A percentile compares a stretch with the other conserved stretches of the same genome.
These are phyloP conservation scores for Pisolithus orientalis DNA, from an alignment of 768 basidiomycete genomes.

Conservation along the genomic window DNA sequence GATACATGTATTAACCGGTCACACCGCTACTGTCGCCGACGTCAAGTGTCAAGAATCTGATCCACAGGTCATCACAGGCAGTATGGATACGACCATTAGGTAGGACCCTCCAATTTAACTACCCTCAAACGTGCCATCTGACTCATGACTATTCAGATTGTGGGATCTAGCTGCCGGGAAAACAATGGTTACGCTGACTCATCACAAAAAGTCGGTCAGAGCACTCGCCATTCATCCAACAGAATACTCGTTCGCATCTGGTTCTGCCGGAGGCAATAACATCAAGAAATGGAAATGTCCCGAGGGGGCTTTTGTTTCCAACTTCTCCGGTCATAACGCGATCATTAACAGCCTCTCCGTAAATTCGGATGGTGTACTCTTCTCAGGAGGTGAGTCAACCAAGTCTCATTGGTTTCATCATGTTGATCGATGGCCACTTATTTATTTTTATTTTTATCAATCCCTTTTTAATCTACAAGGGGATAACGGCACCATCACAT, in stretches of 20 bases:
- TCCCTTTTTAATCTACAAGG: constrained; percentile 35
- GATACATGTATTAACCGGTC: constrained; percentile 88
- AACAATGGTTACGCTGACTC: constrained; percentile 94
- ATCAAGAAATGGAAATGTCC: constrained; percentile 99
- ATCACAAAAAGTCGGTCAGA: constrained; percentile 98
- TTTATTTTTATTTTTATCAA: not conserved
- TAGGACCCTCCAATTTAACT: constrained; percentile 27
- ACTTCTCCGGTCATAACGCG: constrained; percentile 93
- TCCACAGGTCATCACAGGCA: constrained; percentile 96
- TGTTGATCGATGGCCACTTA: not conserved
- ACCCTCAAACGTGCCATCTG: not conserved
- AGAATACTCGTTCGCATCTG: constrained; percentile 94
- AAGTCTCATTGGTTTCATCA: not conserved
- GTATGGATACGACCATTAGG: constrained; percentile 97
- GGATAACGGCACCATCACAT: constrained; percentile 85
- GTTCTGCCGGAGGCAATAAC: constrained; percentile 97
- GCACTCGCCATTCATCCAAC: constrained; percentile 92
- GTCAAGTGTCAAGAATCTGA: constrained; percentile 97
- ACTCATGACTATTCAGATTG: constrained; percentile 40
- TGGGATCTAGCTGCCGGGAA: constrained; percentile 99
- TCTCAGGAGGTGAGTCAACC: constrained; percentile 78
- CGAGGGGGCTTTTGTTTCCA: constrained; percentile 92
- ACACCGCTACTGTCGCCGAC: constrained; percentile 92
- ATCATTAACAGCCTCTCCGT: constrained; percentile 96
- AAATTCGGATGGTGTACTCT: constrained; percentile 94